Conservation (phyloP, 2,329 filamentous ascomycete species). For the Lachnellula hyalina region DNA sequence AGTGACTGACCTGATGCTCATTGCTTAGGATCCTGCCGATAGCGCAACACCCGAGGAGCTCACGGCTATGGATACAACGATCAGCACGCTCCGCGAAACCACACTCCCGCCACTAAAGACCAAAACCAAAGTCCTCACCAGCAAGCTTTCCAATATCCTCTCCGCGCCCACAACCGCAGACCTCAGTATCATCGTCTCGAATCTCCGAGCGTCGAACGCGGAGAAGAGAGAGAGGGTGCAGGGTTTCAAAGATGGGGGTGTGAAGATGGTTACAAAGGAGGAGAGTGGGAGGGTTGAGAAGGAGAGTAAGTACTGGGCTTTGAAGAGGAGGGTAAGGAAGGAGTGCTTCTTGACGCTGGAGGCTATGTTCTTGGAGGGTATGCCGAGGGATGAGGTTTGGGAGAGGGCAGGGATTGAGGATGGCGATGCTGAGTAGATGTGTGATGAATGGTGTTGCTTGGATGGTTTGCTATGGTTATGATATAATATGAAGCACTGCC, state of each 20-base stretch:
- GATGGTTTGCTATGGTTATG: neutral
- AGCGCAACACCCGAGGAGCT: slow-evolving; percentile 43
- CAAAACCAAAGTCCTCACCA: slow-evolving; percentile 41
- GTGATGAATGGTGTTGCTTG: neutral
- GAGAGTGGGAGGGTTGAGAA: slow-evolving; percentile 42
- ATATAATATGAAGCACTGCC: neutral
- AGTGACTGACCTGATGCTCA: neutral
- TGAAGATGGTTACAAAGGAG: slow-evolving; percentile 41
- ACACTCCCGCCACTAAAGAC: slow-evolving; percentile 44
- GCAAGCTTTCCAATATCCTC: slow-evolving; percentile 34
- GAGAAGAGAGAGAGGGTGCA: slow-evolving; percentile 37
- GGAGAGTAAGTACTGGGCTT: slow-evolving; percentile 42
- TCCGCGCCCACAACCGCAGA: slow-evolving; percentile 46
- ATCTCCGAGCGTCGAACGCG: slow-evolving; percentile 40
- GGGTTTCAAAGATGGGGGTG: slow-evolving; percentile 34
- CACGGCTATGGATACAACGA: slow-evolving; percentile 43
- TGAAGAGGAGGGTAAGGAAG: slow-evolving; percentile 26
- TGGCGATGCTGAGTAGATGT: slow-evolving; percentile 6
- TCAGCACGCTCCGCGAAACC: slow-evolving; percentile 38
- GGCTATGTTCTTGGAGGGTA: slow-evolving; percentile 42
- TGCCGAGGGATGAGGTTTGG: slow-evolving; percentile 44
- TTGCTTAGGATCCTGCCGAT: slow-evolving; percentile 43
- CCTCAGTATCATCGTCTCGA: slow-evolving; percentile 39
- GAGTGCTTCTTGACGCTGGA: slow-evolving; percentile 26
- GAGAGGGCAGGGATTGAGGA: slow-evolving; percentile 31